These are phyloP conservation scores for Conringia planisiliqua DNA, from an alignment of 345 rosid species.

Conservation along the genomic window DNA sequence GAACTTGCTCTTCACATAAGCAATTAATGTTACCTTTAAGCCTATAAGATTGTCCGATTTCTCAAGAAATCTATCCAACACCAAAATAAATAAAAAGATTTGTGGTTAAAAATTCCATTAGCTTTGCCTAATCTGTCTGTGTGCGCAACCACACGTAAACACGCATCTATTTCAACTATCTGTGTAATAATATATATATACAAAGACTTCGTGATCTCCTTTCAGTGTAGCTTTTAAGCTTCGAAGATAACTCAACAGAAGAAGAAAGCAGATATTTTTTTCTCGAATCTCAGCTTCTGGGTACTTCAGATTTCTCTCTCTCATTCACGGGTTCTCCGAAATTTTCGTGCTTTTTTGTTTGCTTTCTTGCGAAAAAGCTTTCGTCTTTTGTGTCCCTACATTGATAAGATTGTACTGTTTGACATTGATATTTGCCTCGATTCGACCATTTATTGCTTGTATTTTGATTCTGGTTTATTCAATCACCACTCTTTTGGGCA, in stretches of 20 bases:
- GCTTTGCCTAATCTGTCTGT: constrained; percentile 31
- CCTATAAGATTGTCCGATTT: not conserved
- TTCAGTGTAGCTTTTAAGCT: constrained; percentile 21
- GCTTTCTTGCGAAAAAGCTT: not conserved
- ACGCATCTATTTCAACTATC: constrained; percentile 6
- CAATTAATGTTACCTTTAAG: constrained; percentile 6
- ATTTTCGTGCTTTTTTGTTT: constrained; percentile 6
- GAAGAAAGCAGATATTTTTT: not conserved
- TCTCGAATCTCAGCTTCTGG: constrained; percentile 29
- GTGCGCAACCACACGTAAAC: constrained; percentile 28
- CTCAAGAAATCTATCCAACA: constrained; percentile 6
- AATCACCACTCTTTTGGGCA: not conserved
- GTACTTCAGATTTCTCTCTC: constrained; percentile 33
- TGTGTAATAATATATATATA: not conserved
- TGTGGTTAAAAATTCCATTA: not conserved
- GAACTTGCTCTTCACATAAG: constrained; percentile 1
- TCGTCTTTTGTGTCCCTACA: not conserved
- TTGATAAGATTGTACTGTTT: not conserved
- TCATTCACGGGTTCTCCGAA: constrained; percentile 6
- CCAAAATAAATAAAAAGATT: not conserved
- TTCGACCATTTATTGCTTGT: constrained; percentile 7
- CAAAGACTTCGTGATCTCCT: not conserved
- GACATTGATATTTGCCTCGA: constrained; percentile 9
- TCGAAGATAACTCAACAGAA: not conserved
- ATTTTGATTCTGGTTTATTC: not conserved